Conservation (phyloP, 192 early-diverging fungal genomes). For the Radiomyces spectabilis region DNA sequence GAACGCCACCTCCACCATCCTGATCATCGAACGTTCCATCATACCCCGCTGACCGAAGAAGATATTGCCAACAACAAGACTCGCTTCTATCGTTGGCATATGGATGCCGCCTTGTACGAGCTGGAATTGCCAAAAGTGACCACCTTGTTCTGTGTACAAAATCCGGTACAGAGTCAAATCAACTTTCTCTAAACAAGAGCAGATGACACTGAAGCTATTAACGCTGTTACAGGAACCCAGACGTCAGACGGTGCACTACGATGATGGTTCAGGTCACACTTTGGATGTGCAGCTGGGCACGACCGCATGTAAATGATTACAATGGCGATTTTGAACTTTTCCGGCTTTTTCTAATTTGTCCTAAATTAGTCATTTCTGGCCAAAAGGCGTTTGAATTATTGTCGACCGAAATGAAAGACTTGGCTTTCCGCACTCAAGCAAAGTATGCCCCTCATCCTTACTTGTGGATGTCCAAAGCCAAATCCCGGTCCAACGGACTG, state of each 20-base stretch:
- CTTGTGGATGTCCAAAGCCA: conserved; percentile 27
- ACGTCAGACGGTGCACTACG: conserved; percentile 17
- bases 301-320: conserved; percentile 24
- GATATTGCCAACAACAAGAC: conserved; percentile 18
- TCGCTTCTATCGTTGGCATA: conserved; percentile 30
- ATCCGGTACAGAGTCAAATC: background rate
- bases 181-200: background rate
- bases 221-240: conserved; percentile 6
- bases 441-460: conserved; percentile 30
- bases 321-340: background rate
- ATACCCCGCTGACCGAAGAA: conserved; percentile 17
- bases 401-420: conserved; percentile 22
- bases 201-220: no score
- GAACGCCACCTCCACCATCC: conserved; percentile 23
- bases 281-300: conserved; percentile 28
- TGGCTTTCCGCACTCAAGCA: conserved; percentile 24
- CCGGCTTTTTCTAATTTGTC: no score
- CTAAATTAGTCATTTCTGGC: conserved; percentile 28
- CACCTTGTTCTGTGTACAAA: conserved; percentile 22
- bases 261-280: conserved; percentile 15
- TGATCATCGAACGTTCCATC: conserved; percentile 20
- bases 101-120: conserved; percentile 28
- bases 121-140: conserved; percentile 25
- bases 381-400: conserved; percentile 26
- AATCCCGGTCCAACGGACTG: conserved; percentile 16